phyloP scores from a whole-genome alignment of 83 land plant species.

The Isoetes engelmannii region DNA sequence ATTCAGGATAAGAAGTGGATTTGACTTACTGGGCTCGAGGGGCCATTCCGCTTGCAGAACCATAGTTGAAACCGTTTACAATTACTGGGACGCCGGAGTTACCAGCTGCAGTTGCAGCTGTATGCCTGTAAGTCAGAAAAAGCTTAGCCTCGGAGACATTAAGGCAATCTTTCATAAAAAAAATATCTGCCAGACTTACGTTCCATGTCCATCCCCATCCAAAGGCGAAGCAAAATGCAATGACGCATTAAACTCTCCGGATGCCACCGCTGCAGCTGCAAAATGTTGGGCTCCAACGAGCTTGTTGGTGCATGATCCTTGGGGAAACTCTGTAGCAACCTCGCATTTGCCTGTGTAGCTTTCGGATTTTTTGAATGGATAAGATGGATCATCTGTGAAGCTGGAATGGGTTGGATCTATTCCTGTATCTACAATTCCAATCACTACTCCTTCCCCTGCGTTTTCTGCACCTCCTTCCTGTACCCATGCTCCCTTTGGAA shows the following conservation, averaged over 20 bases:
- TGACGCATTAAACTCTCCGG: slow-evolving; percentile 34
- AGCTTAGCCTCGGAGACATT: not conserved
- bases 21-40: slow-evolving; percentile 67
- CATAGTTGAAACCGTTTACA: slow-evolving; percentile 57
- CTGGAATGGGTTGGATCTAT: slow-evolving; percentile 76
- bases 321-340: slow-evolving; percentile 41
- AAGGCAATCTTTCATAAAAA: not conserved
- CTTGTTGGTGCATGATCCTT: slow-evolving; percentile 78
- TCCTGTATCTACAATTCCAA: slow-evolving; percentile 81
- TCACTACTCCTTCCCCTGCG: slow-evolving; percentile 75
- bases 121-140: slow-evolving; percentile 55
- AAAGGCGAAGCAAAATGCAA: slow-evolving; percentile 61
- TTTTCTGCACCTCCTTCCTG: slow-evolving; percentile 38
- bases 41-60: slow-evolving; percentile 82
- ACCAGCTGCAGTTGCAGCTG: slow-evolving; percentile 84
- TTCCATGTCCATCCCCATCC: slow-evolving; percentile 80
- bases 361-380: slow-evolving; percentile 21
- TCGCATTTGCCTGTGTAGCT: slow-evolving; percentile 47
- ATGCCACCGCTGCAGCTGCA: slow-evolving; percentile 45
- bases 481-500: slow-evolving; percentile 51
- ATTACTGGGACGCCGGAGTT: slow-evolving; percentile 64
- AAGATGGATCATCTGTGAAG: slow-evolving; percentile 43
- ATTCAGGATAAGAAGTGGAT: slow-evolving; percentile 13
- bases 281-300: slow-evolving; percentile 71
- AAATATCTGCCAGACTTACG: slow-evolving; percentile 22